Base-by-base conservation (phyloP, 2,329 filamentous ascomycete genomes). In the Graphilbum fragrans region DNA sequence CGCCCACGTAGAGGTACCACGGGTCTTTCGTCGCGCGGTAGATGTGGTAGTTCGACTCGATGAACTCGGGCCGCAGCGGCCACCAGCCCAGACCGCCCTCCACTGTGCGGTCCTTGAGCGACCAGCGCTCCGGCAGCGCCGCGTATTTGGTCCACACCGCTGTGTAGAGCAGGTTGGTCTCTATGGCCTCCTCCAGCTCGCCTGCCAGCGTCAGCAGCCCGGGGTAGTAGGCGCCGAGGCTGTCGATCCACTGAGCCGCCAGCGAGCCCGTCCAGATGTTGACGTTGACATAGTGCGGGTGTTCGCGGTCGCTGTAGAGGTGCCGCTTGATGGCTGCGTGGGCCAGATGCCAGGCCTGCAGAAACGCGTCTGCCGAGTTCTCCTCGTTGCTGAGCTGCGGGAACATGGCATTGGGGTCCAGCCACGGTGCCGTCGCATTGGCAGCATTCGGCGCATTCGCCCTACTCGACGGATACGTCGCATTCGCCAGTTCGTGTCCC, bases 31-130 rank as follows among this genome's bases (percentile, higher is more conserved):
- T 96, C 2, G 90, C 88, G 39, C 84, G 81, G 58, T 93, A 96
- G n/a, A 98, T 67, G 55, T 96, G 86, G 62, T 94, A 98, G 0
- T 85, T 94, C 1, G 87, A 95, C 61, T 98, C 92, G 50, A 95
- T 87, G 55, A 96, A 96, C 58, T 98, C 92, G 5, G 92, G 92
- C 20, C 92, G 77, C 19, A 93, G 86, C 11, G 86, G 86, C 84
- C 93, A 98, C 86, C 92, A 96, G 11, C 82, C 78, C 21, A 96
- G 74, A 10, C 86, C 86, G 17, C 81, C 79, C 55, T 96, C 92
- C 37, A 96, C 81, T 41, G 81, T 79, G 22, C 82, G 83, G 20
- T 87, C 85, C 39, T 78, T 76, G 39, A 92, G 78, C 33, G 90
- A 94, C 87, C 87, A 98, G 51, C 92, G 73, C 59, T 98, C 92